Base-by-base conservation (phyloP, 495 filamentous ascomycete genomes). In the Amniculicola lignicola region DNA sequence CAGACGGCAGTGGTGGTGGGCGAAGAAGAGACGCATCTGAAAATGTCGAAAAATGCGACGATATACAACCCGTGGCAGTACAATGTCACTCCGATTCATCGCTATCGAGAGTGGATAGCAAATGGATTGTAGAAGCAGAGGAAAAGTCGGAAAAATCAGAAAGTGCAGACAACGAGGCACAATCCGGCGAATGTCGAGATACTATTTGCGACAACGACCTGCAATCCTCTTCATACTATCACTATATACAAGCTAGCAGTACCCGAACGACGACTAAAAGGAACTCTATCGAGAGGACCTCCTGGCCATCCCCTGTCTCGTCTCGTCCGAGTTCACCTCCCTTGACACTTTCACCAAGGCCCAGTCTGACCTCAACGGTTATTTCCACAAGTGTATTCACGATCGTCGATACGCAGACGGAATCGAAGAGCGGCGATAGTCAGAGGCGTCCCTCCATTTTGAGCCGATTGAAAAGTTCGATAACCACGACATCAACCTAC, bases 391-490 rank as follows among this genome's bases (percentile, higher is more conserved):
- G 15, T 23, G 25, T 36, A 10, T 23, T 23, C 11, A 24, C 46
- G 18, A 16, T 50, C 18, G 46, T n/a, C 29, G n/a, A 36, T 37
- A 36, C 23, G 14, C 14, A 14, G 27, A 7, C 28, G 14, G 27
- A 35, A 29, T 2, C 35, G 2, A 28, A 52, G 15, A 50, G 3
- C 18, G 11, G 16, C 2, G 48, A 52, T 9, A 3, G 19, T 27
- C 37, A 5, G 15, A 23, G 48, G 37, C 7, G 48, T 33, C 48
- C 48, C 3, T 52, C 48, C 4, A 52, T 52, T 4, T 18, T 52
- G 14, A 52, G 19, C 19, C 48, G 48, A 2, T 31, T 52, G 48
- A 52, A 33, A 25, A 40, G 3, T 10, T 39, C 35, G 3, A 25
- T 27, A 2, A 52, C 18, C 21, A 44, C 24, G 25, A 31, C 15